A percentile compares a stretch with the other conserved stretches of the same genome.
These are phyloP conservation scores for Plantago major DNA, from an alignment of 257 asterid species.

Conservation along the genomic window DNA sequence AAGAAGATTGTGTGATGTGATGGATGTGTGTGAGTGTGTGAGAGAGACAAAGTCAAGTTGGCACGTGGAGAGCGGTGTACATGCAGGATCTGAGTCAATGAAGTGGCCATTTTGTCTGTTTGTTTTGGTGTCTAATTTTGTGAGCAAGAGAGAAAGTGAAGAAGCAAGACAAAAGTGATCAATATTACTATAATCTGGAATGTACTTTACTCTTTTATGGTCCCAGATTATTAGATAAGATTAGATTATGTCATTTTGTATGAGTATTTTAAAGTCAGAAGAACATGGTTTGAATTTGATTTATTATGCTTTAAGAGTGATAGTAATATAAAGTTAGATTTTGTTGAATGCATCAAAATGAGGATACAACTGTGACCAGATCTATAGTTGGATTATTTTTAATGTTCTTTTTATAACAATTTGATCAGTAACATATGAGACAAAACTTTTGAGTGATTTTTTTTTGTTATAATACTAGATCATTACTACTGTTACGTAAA, in stretches of 20 bases:
- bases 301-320: too few species aligned
- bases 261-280: too few species aligned
- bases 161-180: background rate
- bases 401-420: too few species aligned
- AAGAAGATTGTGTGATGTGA: background rate
- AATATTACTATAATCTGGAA: background rate
- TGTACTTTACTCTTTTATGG: background rate
- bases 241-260: background rate
- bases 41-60: constrained; percentile 6
- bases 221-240: background rate
- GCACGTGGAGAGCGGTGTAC: constrained; percentile 32
- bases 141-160: background rate
- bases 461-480: too few species aligned
- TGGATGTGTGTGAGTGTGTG: constrained; percentile 11
- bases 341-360: too few species aligned
- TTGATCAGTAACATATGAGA: too few species aligned
- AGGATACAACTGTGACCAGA: too few species aligned
- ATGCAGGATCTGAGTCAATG: constrained; percentile 29
- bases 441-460: too few species aligned
- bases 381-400: too few species aligned
- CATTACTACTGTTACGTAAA: too few species aligned
- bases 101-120: background rate
- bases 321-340: too few species aligned
- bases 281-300: too few species aligned
- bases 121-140: background rate